Percentiles rank a stretch among this genome's conserved stretches.
phyloP scores from a whole-genome alignment of 2,329 filamentous ascomycete species.

The Setomelanomma holmii region DNA sequence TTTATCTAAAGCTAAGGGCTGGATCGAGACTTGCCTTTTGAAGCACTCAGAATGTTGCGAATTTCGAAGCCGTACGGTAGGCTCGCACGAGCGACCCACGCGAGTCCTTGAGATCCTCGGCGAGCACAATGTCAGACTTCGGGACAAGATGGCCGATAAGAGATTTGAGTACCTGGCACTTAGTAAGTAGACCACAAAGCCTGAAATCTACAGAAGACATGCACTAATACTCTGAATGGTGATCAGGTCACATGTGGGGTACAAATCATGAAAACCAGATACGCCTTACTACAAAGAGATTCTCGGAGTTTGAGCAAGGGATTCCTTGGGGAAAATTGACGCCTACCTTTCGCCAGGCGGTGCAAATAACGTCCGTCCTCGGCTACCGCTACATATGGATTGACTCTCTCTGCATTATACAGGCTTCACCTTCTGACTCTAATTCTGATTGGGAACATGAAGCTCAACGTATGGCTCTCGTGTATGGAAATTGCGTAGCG shows the following conservation, averaged over 20 bases:
- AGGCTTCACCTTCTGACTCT: no score
- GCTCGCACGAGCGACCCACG: slow-evolving; percentile 5
- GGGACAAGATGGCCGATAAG: slow-evolving; percentile 8
- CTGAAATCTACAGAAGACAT: no score
- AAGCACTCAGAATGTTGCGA: slow-evolving; percentile 4
- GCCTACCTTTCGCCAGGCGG: slow-evolving; percentile 4
- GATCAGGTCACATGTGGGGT: slow-evolving; percentile 26
- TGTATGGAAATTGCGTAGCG: slow-evolving; percentile 17
- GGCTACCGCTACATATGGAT: slow-evolving; percentile 31
- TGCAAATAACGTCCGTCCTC: slow-evolving; percentile 8
- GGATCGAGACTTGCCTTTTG: slow-evolving; percentile 7
- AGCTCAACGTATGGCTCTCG: slow-evolving; percentile 13
- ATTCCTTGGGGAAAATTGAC: slow-evolving; percentile 8
- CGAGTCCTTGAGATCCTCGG: slow-evolving; percentile 8
- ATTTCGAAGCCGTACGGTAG: no score
- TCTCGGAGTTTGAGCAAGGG: no score
- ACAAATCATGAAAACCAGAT: neutral
- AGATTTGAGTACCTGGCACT: slow-evolving; percentile 8
- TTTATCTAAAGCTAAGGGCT: slow-evolving; percentile 4
- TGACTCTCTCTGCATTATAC: slow-evolving; percentile 28
- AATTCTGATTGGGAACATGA: slow-evolving; percentile 14
- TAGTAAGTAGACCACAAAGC: no score
- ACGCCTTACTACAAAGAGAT: no score
- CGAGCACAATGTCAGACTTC: neutral
- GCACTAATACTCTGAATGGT: no score